Percentiles rank a stretch among this genome's conserved stretches.
Conservation (phyloP, 345 rosid genomes). For the Syzygium grande region DNA sequence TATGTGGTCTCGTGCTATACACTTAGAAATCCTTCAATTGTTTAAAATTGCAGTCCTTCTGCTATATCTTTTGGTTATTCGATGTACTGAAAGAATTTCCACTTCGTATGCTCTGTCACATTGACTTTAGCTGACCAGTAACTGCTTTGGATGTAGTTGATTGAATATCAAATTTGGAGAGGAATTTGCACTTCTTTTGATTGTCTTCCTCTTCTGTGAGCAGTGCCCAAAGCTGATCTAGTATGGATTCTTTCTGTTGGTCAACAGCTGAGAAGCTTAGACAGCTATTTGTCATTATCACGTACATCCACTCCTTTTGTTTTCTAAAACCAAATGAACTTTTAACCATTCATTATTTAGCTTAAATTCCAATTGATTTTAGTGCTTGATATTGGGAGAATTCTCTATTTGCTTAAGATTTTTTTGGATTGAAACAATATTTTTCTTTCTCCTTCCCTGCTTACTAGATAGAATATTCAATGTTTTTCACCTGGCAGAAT, state of each 20-base stretch:
- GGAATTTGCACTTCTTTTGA: not conserved
- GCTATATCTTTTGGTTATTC: not conserved
- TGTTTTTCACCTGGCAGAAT: not conserved
- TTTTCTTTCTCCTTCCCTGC: not conserved
- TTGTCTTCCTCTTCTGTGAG: not conserved
- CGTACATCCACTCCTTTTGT: not conserved
- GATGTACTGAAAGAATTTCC: not conserved
- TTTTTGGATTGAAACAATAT: not conserved
- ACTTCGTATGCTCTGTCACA: not conserved
- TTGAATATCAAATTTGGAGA: not conserved
- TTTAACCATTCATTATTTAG: not conserved
- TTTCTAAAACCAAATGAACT: not conserved
- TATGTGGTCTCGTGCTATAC: not conserved
- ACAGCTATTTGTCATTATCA: not conserved
- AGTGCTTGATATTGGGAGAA: not conserved
- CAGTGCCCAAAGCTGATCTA: not conserved
- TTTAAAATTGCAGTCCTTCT: not conserved
- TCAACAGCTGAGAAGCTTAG: not conserved
- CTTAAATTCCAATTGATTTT: not conserved
- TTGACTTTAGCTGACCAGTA: not conserved
- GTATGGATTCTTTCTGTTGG: not conserved
- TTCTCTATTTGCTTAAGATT: not conserved
- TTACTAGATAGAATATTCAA: not conserved
- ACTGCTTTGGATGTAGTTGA: not conserved
- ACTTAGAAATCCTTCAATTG: not conserved